Evolutionary conservation across 768 basidiomycete species (phyloP).

Genomic region (Trametes elegans): DNA sequence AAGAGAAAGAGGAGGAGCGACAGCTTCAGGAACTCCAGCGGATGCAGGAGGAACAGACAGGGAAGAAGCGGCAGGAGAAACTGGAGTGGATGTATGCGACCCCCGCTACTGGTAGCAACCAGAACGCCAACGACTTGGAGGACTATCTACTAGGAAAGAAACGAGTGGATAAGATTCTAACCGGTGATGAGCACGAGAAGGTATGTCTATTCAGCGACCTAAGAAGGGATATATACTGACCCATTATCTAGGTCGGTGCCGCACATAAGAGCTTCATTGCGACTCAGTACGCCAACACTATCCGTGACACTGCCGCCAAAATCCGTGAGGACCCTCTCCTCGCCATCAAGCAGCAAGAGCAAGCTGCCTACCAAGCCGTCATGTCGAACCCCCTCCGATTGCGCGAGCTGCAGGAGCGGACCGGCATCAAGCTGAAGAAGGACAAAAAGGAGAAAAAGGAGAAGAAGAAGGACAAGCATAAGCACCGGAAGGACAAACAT

Average conservation of each 20-base stretch:
- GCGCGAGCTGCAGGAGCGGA: slow-evolving; percentile 75
- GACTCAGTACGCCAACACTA: slow-evolving; percentile 88
- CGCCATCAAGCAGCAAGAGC: slow-evolving; percentile 98
- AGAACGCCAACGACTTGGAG: slow-evolving; percentile 90
- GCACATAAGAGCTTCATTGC: slow-evolving; percentile 93
- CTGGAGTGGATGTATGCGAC: slow-evolving; percentile 99
- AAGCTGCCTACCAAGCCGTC: slow-evolving; percentile 84
- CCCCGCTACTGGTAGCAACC: slow-evolving; percentile 83
- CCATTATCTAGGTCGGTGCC: slow-evolving; percentile 64
- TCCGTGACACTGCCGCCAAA: slow-evolving; percentile 87
- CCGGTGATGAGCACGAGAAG: slow-evolving; percentile 90
- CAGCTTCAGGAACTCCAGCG: slow-evolving; percentile 96
- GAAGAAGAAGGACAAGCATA: slow-evolving; percentile 49
- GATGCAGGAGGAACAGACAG: slow-evolving; percentile 92
- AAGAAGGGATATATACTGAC: background rate
- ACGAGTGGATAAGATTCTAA: slow-evolving; percentile 93
- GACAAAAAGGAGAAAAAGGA: slow-evolving; percentile 66
- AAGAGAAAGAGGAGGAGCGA: slow-evolving; percentile 97
- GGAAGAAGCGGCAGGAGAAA: slow-evolving; percentile 91
- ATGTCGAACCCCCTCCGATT: slow-evolving; percentile 84
- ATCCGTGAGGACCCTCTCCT: slow-evolving; percentile 95
- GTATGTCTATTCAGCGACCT: slow-evolving; percentile 33
- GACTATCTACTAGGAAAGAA: slow-evolving; percentile 98
- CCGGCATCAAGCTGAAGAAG: slow-evolving; percentile 80
- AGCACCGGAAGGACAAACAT: slow-evolving; percentile 28